Evolutionary conservation across 2,329 filamentous ascomycete species (phyloP), one percentile per base, ranked within the genome.

Genomic region (Westerdykella sp.): DNA sequence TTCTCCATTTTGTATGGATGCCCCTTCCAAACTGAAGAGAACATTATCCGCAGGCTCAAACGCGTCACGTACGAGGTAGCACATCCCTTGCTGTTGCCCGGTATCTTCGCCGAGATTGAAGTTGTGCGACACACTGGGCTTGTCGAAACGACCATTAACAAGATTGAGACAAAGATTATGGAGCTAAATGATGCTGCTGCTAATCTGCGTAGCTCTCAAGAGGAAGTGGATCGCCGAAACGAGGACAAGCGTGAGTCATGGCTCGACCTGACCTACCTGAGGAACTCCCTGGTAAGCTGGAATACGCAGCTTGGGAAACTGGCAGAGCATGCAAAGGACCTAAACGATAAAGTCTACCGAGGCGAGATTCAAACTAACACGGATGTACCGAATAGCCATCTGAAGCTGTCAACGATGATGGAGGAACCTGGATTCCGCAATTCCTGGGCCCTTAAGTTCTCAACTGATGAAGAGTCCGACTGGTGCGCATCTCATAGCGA

Each of bases 1-100:
- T 53, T 46, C 35, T 41, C 48, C 3, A 46, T 57, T 4, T n/a
- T 57, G 2, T 55, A 48, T 36, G 54, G 54, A 9, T 46, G 44
- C 16, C 10, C 47, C 6, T 34, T 40, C 6, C 12, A 14, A 2
- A 43, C 38, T 1, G 50, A 57, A 21, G 37, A 37, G 10, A n/a
- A 35, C 1, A 47, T 57, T 3, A 22, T 57, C 1, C 34, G 22
- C n/a, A 39, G 43, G n/a, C 36, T 57, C 2, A 16, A 15, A 13
- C 13, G 25, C 2, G 15, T 55, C 12, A 35, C 11, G 12, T 12
- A 12, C 13, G 50, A 51, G 42, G 50, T 46, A 6, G 21, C 36
- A 0, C 51, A 57, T 41, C 50, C 52, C 13, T 25, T 57, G 1
- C 40, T 57, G 4, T 2, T 55, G 4, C 47, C 50, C 0, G 52